These are phyloP conservation scores for Neurospora sp. DNA, from an alignment of 495 filamentous ascomycete genomes.

Conservation along the genomic window DNA sequence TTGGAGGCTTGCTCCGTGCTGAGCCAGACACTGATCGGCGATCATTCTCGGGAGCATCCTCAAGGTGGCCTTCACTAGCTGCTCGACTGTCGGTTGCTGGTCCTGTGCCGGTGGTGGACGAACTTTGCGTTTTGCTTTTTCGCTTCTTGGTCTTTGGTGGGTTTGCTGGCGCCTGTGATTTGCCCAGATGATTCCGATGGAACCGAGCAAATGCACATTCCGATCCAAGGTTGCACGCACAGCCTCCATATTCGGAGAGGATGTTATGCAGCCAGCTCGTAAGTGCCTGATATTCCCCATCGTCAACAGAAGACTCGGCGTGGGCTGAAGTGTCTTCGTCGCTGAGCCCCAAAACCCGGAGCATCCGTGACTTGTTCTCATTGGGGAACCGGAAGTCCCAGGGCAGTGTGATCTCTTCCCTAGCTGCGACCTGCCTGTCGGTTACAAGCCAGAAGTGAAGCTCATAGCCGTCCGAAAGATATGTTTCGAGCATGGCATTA, in stretches of 20 bases:
- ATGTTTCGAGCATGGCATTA: conserved; percentile 72
- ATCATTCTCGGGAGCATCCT: conserved; percentile 46
- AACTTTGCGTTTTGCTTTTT: conserved; percentile 42
- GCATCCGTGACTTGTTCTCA: conserved; percentile 29
- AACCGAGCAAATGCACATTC: conserved; percentile 66
- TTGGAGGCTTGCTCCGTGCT: conserved; percentile 59
- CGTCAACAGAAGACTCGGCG: conserved; percentile 32
- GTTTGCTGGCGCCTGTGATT: conserved; percentile 36
- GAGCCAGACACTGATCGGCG: conserved; percentile 65
- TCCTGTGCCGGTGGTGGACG: conserved; percentile 60
- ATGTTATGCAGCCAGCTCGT: conserved; percentile 53
- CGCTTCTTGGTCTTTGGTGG: conserved; percentile 49
- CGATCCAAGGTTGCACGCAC: conserved; percentile 59
- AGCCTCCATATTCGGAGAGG: conserved; percentile 78
- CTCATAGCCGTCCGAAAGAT: conserved; percentile 60
- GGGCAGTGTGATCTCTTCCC: conserved; percentile 45
- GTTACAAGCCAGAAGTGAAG: conserved; percentile 87
- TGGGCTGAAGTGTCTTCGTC: conserved; percentile 29
- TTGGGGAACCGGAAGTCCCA: conserved; percentile 46
- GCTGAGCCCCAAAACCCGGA: conserved; percentile 39
- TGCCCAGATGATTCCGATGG: conserved; percentile 52
- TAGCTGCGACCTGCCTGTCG: conserved; percentile 53
- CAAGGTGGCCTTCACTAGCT: conserved; percentile 56
- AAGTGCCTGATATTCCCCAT: conserved; percentile 40
- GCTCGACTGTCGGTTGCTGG: conserved; percentile 68